Conservation (phyloP, 495 filamentous ascomycete genomes). For the Aspergillus steynii region DNA sequence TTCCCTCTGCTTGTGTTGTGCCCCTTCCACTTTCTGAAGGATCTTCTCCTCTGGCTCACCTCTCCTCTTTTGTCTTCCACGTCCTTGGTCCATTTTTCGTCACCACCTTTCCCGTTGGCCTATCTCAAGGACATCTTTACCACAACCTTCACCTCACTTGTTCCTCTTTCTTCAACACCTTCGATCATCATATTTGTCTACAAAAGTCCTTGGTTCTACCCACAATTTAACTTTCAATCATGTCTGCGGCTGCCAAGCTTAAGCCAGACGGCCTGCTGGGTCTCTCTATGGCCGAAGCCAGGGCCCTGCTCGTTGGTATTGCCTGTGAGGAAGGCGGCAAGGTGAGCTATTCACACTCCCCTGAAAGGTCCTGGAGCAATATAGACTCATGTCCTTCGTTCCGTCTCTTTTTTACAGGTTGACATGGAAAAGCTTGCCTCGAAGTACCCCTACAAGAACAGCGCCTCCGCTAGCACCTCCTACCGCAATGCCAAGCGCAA, state of each 20-base stretch:
- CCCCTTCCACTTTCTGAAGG: background rate
- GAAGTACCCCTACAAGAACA: slow-evolving; percentile 36
- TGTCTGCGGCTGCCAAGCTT: slow-evolving; percentile 12
- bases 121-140: background rate
- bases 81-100: background rate
- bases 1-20: slow-evolving; percentile 1
- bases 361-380: background rate
- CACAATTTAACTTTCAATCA: slow-evolving; percentile 7
- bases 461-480: slow-evolving; percentile 28
- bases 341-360: slow-evolving; percentile 13
- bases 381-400: background rate
- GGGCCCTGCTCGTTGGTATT: slow-evolving; percentile 23
- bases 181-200: background rate
- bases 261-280: slow-evolving; percentile 25
- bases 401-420: slow-evolving; percentile 24
- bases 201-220: background rate
- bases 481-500: slow-evolving; percentile 32
- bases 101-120: background rate
- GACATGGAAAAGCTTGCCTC: slow-evolving; percentile 39
- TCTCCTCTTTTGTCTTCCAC: background rate
- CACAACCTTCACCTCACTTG: background rate
- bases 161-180: background rate
- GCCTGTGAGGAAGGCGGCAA: slow-evolving; percentile 23
- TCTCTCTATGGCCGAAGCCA: slow-evolving; percentile 22
- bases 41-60: background rate